phyloP scores from a whole-genome alignment of 805 yeast genomes.

The Starmerella cellae region DNA sequence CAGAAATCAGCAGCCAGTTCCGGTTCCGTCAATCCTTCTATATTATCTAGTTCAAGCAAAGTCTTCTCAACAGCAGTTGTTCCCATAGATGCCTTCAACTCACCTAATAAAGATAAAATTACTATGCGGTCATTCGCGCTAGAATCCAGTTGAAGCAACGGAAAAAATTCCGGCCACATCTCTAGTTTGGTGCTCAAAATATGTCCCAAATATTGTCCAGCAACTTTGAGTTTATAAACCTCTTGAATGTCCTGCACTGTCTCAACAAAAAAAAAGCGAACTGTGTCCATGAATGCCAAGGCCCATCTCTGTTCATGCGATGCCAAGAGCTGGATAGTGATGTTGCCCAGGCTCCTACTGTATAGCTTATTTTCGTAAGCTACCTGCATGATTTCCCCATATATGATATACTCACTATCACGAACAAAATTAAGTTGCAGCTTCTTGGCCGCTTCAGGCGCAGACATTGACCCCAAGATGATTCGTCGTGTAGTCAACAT shows the following conservation, averaged over 20 bases:
- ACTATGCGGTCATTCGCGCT: constrained; percentile 70
- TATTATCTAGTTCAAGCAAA: constrained; percentile 22
- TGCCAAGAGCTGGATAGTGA: constrained; percentile 45
- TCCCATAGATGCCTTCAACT: constrained; percentile 67
- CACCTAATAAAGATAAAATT: constrained; percentile 67
- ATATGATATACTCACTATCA: constrained; percentile 38
- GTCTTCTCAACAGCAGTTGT: constrained; percentile 36
- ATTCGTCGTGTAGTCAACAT: neutral
- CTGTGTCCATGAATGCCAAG: neutral
- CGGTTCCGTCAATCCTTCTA: neutral
- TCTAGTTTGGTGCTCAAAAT: constrained; percentile 56
- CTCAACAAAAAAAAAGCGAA: neutral
- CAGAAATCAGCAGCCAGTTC: constrained; percentile 11
- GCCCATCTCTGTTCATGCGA: neutral
- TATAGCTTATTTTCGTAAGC: constrained; percentile 79
- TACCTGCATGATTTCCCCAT: constrained; percentile 63
- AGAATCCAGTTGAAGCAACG: constrained; percentile 41
- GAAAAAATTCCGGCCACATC: constrained; percentile 39
- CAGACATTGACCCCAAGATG: constrained; percentile 76
- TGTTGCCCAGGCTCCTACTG: constrained; percentile 69
- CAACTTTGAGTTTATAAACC: constrained; percentile 40
- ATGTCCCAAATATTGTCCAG: constrained; percentile 81
- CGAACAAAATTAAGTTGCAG: constrained; percentile 34
- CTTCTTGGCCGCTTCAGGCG: constrained; percentile 89
- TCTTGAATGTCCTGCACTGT: neutral